These are phyloP conservation scores for Pestalotiopsis sp. DNA, from an alignment of 2,329 filamentous ascomycete genomes.

Conservation along the genomic window DNA sequence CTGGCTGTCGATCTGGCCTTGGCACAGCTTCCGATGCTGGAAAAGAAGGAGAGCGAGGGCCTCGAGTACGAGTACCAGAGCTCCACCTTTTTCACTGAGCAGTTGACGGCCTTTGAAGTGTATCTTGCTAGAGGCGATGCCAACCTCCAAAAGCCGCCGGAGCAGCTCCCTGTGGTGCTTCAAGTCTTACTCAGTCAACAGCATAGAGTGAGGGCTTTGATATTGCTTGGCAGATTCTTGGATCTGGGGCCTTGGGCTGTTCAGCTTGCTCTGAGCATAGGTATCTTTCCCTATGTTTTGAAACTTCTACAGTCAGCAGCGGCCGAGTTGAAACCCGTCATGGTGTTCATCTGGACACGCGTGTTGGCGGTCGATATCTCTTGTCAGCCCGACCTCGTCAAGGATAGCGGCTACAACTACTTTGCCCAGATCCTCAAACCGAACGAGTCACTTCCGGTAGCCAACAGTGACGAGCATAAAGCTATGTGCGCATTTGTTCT, in stretches of 20 bases:
- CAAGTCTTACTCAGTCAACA: slow-evolving; percentile 96
- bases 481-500: slow-evolving; percentile 99
- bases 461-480: slow-evolving; percentile 90
- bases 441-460: slow-evolving; percentile 78
- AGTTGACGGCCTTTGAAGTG: slow-evolving; percentile 95
- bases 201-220: slow-evolving; percentile 86
- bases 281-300: slow-evolving; percentile 98
- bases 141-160: slow-evolving; percentile 82
- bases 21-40: slow-evolving; percentile 83
- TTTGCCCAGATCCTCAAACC: slow-evolving; percentile 93
- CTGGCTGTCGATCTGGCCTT: slow-evolving; percentile 94
- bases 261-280: slow-evolving; percentile 95
- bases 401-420: slow-evolving; percentile 96
- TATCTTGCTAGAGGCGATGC: slow-evolving; percentile 83
- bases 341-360: slow-evolving; percentile 99
- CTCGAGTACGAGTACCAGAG: slow-evolving; percentile 90
- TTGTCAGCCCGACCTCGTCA: slow-evolving; percentile 90
- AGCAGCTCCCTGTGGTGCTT: slow-evolving; percentile 93
- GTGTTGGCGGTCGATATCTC: slow-evolving; percentile 93
- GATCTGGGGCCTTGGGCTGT: slow-evolving; percentile 98
- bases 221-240: slow-evolving; percentile 89
- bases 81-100: slow-evolving; percentile 95
- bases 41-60: slow-evolving; percentile 73
- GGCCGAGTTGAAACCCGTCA: slow-evolving; percentile 91
- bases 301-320: slow-evolving; percentile 96